A percentile compares a stretch with the other conserved stretches of the same genome.
phyloP scores from a whole-genome alignment of 2,329 filamentous ascomycete genomes.

The Xylaria digitata region DNA sequence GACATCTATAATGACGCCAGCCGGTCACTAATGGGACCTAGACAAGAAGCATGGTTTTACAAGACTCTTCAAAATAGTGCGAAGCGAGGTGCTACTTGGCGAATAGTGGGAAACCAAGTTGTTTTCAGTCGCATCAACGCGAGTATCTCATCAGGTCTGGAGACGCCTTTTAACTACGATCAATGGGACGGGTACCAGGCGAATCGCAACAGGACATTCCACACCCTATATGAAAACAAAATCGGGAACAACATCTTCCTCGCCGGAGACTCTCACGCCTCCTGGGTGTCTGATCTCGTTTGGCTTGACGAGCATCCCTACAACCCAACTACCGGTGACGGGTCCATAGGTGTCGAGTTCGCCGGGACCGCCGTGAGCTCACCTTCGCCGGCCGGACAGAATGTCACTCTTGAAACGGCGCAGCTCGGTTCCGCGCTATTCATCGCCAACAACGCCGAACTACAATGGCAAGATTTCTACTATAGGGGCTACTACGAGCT shows the following conservation, averaged over 20 bases:
- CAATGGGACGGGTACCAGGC: slow-evolving; percentile 59
- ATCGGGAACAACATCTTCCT: slow-evolving; percentile 74
- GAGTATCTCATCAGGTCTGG: slow-evolving; percentile 46
- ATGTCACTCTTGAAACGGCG: slow-evolving; percentile 62
- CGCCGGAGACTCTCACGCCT: slow-evolving; percentile 70
- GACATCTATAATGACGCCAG: slow-evolving; percentile 67
- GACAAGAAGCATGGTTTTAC: slow-evolving; percentile 82
- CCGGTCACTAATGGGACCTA: slow-evolving; percentile 75
- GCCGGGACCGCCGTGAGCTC: slow-evolving; percentile 69
- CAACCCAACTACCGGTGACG: slow-evolving; percentile 57
- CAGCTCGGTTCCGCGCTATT: slow-evolving; percentile 58
- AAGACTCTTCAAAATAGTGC: slow-evolving; percentile 65
- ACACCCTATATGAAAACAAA: slow-evolving; percentile 68
- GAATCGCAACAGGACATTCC: slow-evolving; percentile 72
- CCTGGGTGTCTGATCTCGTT: slow-evolving; percentile 65
- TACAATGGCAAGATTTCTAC: slow-evolving; percentile 73
- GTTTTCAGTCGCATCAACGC: slow-evolving; percentile 63
- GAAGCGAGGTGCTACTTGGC: slow-evolving; percentile 73
- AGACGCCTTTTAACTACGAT: slow-evolving; percentile 64
- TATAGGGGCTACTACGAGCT: slow-evolving; percentile 75
- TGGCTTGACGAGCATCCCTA: slow-evolving; percentile 60
- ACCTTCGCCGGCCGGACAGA: slow-evolving; percentile 67
- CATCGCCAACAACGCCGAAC: slow-evolving; percentile 62
- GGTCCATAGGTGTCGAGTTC: slow-evolving; percentile 63
- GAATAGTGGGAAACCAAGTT: slow-evolving; percentile 76